Evolutionary conservation across 257 asterid species (phyloP), one percentile per base, ranked within the genome.

Genomic region (Voacanga thouarsii): DNA sequence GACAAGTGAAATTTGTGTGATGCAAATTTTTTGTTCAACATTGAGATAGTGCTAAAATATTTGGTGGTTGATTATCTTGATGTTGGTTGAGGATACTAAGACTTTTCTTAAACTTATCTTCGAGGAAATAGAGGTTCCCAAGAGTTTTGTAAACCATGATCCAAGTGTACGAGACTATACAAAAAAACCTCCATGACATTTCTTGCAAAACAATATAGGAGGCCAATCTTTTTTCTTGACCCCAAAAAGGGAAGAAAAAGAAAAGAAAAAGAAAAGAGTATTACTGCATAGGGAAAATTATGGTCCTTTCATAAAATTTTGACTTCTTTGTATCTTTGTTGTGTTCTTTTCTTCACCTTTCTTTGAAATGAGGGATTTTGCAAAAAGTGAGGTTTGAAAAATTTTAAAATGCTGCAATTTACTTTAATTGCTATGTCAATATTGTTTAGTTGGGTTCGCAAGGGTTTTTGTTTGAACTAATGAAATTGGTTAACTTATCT

Each of bases 121-220:
- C n/a, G 53, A 45, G 79, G 72, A 43, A 59, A 63, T 76, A 73
- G 78, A 50, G 74, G 69, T 76, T 51, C 33, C 63, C 51, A 10
- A 49, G 70, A 75, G 72, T 75, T 70, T 30, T 45, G 30, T 26
- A 56, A 28, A 28, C 49, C 73, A 53, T n/a, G n/a, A n/a, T n/a
- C 24, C 60, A 44, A 67, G 12, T 68, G 37, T 24, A 14, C 41
- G 61, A 78, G 24, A 51, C 43, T 78, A 44, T 28, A n/a, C 28
- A 43, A 12, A 43, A 63, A 63, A 41, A 26, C 43, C 41, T 28
- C 63, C 39, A 61, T n/a, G 47, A 23, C 44, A 14, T 51, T 75
- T 79, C 66, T 37, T 63, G 14, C 67, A 37, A 24, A 49, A 60
- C 24, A 23, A 53, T 37, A 66, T 14, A 56, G 28, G 47, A 43